Evolutionary conservation across 23 red algal genomes (phyloP).

Genomic region (Gracilariopsis chorda): DNA sequence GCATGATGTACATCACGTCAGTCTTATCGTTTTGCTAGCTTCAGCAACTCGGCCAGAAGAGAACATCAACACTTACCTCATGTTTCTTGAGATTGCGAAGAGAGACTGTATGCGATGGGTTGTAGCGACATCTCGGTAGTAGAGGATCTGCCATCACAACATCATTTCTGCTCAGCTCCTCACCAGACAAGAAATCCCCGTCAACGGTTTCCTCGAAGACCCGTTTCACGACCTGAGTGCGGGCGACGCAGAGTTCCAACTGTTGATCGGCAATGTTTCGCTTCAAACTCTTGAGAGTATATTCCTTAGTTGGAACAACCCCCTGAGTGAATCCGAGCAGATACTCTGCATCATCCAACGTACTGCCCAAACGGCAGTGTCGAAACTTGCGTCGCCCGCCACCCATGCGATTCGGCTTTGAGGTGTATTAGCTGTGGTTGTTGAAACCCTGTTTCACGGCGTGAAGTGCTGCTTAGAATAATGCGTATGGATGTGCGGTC

Average conservation of each 20-base stretch:
- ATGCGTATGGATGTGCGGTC: too few species aligned
- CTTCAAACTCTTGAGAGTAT: background rate
- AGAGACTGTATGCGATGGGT: background rate
- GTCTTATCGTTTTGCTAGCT: too few species aligned
- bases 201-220: background rate
- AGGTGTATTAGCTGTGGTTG: too few species aligned
- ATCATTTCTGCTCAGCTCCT: background rate
- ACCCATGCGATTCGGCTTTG: background rate
- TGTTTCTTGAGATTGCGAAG: constrained; percentile 44
- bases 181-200: background rate
- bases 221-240: background rate
- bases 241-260: constrained; percentile 23
- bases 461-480: too few species aligned
- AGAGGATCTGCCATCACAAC: constrained; percentile 3
- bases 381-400: constrained; percentile 23
- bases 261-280: constrained; percentile 8
- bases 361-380: constrained; percentile 16
- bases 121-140: constrained; percentile 20
- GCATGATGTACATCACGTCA: too few species aligned
- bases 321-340: background rate
- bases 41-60: background rate
- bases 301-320: background rate
- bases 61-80: background rate
- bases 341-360: constrained; percentile 22
- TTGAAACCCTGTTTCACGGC: too few species aligned